Percentiles rank a stretch among this genome's conserved stretches.
These are phyloP conservation scores for Sistotremastrum niveocremeum DNA, from an alignment of 768 basidiomycete genomes.

Conservation along the genomic window DNA sequence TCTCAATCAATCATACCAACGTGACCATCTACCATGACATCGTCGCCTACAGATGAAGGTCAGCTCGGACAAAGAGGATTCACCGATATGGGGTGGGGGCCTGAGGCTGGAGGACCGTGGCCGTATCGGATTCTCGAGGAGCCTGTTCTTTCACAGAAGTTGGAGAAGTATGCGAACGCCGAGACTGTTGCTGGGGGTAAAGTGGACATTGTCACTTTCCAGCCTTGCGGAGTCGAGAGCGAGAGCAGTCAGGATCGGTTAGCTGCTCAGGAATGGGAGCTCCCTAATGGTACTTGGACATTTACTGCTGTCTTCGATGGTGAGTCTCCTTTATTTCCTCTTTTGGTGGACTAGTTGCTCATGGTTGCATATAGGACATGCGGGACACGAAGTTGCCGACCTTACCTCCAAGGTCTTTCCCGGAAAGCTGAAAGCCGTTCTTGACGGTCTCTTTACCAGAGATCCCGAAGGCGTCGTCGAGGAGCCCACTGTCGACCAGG, in stretches of 20 bases:
- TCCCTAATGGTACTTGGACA: slow-evolving; percentile 45
- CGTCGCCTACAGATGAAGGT: no score
- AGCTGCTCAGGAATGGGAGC: slow-evolving; percentile 40
- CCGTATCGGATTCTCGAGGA: slow-evolving; percentile 37
- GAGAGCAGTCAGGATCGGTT: slow-evolving; percentile 49
- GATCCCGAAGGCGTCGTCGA: no score
- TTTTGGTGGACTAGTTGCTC: slow-evolving; percentile 4
- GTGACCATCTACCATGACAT: no score
- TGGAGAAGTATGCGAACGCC: slow-evolving; percentile 25
- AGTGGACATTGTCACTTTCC: slow-evolving; percentile 56
- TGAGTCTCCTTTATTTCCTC: slow-evolving; percentile 16
- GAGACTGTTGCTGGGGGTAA: slow-evolving; percentile 13
- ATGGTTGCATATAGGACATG: slow-evolving; percentile 32
- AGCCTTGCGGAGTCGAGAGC: slow-evolving; percentile 37
- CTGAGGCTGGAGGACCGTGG: slow-evolving; percentile 26
- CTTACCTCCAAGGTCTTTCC: slow-evolving; percentile 48
- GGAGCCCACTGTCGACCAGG: slow-evolving; percentile 24
- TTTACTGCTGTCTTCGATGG: slow-evolving; percentile 63
- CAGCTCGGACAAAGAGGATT: not conserved
- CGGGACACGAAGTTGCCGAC: slow-evolving; percentile 53
- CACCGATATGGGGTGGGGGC: slow-evolving; percentile 39
- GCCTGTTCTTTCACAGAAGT: slow-evolving; percentile 25
- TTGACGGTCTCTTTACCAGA: slow-evolving; percentile 22
- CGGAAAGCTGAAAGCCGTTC: slow-evolving; percentile 26
- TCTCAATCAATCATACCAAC: no score